Conservation (phyloP, 2,329 filamentous ascomycete genomes). For the Ascochyta fabae region DNA sequence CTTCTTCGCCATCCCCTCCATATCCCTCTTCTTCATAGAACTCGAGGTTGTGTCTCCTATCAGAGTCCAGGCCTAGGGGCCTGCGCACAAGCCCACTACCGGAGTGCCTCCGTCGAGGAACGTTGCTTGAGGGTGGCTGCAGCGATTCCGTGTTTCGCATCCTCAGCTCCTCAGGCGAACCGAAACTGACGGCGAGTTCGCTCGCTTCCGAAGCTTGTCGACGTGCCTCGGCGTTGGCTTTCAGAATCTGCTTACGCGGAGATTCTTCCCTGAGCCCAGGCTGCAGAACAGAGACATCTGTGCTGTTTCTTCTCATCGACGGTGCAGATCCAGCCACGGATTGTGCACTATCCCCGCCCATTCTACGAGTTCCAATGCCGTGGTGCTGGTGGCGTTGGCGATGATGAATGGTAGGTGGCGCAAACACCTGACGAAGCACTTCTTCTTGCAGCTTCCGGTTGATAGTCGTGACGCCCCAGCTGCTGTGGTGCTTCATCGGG, state of each 20-base stretch:
- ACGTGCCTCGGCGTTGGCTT: conserved; percentile 50
- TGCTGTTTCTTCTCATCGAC: conserved; percentile 47
- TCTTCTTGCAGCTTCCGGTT: conserved; percentile 88
- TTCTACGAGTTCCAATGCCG: conserved; percentile 61
- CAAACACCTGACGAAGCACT: conserved; percentile 89
- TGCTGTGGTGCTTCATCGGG: conserved; percentile 58
- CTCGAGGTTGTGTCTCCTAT: conserved; percentile 76
- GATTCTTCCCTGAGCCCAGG: conserved; percentile 42
- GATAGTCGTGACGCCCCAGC: conserved; percentile 90
- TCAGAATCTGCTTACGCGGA: conserved; percentile 52
- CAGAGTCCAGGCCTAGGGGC: conserved; percentile 68
- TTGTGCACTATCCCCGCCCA: conserved; percentile 34
- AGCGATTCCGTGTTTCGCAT: conserved; percentile 25
- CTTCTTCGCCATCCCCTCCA: conserved; percentile 76
- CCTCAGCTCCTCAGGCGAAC: conserved; percentile 18
- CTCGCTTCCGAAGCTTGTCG: conserved; percentile 36
- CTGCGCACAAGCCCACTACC: conserved; percentile 83
- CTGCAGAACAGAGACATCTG: conserved; percentile 44
- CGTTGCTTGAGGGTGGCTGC: conserved; percentile 35
- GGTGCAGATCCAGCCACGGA: conserved; percentile 43
- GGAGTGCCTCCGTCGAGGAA: conserved; percentile 74
- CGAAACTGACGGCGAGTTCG: conserved; percentile 18
- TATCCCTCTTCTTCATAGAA: conserved; percentile 93
- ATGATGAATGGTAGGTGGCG: conserved; percentile 82
- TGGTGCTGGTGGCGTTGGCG: conserved; percentile 74